Conservation (phyloP, 495 filamentous ascomycete genomes). For the Hypoxylon rickii region DNA sequence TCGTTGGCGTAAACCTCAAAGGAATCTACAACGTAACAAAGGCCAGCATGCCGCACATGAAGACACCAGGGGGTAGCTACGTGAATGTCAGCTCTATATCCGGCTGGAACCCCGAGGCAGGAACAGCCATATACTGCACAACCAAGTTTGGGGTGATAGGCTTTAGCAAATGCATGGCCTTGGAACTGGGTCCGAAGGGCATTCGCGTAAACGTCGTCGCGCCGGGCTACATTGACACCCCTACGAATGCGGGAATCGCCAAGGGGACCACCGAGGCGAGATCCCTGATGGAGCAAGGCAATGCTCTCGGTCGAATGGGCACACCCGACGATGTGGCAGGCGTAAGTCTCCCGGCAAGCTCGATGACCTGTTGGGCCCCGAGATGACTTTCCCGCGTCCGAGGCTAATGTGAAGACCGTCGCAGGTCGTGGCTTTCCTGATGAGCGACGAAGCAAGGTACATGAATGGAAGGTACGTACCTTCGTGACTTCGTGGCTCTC, state of each 20-base stretch:
- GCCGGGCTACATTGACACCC: constrained; percentile 50
- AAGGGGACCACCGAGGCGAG: constrained; percentile 38
- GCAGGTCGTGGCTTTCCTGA: constrained; percentile 53
- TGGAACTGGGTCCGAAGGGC: constrained; percentile 57
- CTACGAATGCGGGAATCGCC: constrained; percentile 28
- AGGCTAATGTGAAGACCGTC: constrained; percentile 2
- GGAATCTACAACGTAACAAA: constrained; percentile 44
- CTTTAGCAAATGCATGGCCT: constrained; percentile 59
- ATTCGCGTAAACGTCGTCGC: constrained; percentile 60
- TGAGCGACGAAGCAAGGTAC: constrained; percentile 53
- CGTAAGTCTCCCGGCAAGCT: constrained; percentile 30
- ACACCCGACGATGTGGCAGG: constrained; percentile 58
- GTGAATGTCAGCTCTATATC: constrained; percentile 54
- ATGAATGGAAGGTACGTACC: constrained; percentile 63
- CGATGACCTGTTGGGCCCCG: not conserved
- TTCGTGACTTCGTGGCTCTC: too few relatives aligned
- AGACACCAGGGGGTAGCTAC: constrained; percentile 28
- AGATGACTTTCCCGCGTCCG: not conserved
- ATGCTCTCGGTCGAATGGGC: constrained; percentile 56
- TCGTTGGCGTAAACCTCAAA: constrained; percentile 39
- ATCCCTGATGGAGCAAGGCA: constrained; percentile 44
- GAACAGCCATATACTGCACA: constrained; percentile 55
- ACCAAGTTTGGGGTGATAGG: constrained; percentile 58
- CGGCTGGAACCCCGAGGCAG: constrained; percentile 42
- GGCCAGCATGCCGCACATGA: constrained; percentile 41